These are phyloP conservation scores for Sarocladium kiliense DNA, from an alignment of 2,329 filamentous ascomycete species.

Conservation along the genomic window DNA sequence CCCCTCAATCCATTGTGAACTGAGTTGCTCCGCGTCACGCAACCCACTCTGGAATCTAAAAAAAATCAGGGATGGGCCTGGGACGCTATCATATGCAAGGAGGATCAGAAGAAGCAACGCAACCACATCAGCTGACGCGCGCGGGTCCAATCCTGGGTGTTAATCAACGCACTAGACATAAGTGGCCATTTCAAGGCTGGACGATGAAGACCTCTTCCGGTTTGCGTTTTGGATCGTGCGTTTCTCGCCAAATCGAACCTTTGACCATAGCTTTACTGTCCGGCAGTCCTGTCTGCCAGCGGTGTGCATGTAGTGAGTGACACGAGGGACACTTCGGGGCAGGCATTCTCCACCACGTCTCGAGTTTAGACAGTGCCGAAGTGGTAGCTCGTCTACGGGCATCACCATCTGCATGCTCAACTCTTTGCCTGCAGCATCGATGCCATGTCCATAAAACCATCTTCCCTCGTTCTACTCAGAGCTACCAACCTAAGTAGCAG, in stretches of 20 bases:
- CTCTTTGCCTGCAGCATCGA: background rate
- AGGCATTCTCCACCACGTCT: too few relatives aligned
- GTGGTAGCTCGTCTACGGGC: background rate
- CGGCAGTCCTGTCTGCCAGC: background rate
- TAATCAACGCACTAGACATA: background rate
- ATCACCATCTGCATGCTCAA: background rate
- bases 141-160: background rate
- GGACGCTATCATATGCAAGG: background rate
- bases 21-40: background rate
- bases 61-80: too few relatives aligned
- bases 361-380: too few relatives aligned
- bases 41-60: too few relatives aligned
- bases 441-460: background rate
- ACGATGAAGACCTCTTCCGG: background rate
- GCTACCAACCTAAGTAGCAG: background rate
- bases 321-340: too few relatives aligned
- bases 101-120: conserved; percentile 5
- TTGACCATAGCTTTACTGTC: too few relatives aligned
- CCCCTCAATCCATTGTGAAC: background rate
- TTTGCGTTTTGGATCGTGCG: background rate
- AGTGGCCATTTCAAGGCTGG: background rate
- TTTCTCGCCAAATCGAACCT: too few relatives aligned
- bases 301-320: background rate
- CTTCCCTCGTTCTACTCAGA: background rate
- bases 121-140: background rate